These are phyloP conservation scores for Aurifilum marmelostoma DNA, from an alignment of 2,329 filamentous ascomycete genomes.

Conservation along the genomic window DNA sequence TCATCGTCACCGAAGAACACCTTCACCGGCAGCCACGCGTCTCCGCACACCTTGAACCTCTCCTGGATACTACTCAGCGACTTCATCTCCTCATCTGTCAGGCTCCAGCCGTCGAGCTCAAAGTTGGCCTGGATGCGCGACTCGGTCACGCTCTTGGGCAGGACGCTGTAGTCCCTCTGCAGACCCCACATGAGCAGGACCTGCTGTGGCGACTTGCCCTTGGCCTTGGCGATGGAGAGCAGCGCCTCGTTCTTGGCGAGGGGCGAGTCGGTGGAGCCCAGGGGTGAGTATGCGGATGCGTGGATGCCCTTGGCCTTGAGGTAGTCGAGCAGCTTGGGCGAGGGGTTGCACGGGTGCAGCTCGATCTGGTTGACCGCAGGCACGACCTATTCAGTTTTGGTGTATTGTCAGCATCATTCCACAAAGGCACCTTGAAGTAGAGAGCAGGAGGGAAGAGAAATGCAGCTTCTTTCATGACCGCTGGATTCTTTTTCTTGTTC, in stretches of 20 bases:
- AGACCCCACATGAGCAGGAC: slow-evolving; percentile 80
- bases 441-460: too few relatives aligned
- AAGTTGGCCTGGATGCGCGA: slow-evolving; percentile 77
- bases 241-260: slow-evolving; percentile 69
- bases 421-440: too few relatives aligned
- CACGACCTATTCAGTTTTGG: slow-evolving; percentile 44
- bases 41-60: slow-evolving; percentile 81
- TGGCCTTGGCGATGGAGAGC: slow-evolving; percentile 63
- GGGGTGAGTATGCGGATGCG: slow-evolving; percentile 73
- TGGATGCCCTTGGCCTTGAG: slow-evolving; percentile 75
- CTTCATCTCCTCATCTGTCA: slow-evolving; percentile 73
- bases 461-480: too few relatives aligned
- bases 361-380: slow-evolving; percentile 82
- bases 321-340: slow-evolving; percentile 77
- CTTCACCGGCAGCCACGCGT: slow-evolving; percentile 73
- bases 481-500: not conserved
- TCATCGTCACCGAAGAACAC: slow-evolving; percentile 86
- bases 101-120: slow-evolving; percentile 71
- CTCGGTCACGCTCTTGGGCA: slow-evolving; percentile 81
- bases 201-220: slow-evolving; percentile 74
- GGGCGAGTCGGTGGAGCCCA: slow-evolving; percentile 72
- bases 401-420: not conserved
- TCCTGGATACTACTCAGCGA: slow-evolving; percentile 69
- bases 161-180: slow-evolving; percentile 79
- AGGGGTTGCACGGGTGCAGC: slow-evolving; percentile 79